These are phyloP conservation scores for Oidiodendron maius DNA, from an alignment of 495 filamentous ascomycete species.

Conservation along the genomic window DNA sequence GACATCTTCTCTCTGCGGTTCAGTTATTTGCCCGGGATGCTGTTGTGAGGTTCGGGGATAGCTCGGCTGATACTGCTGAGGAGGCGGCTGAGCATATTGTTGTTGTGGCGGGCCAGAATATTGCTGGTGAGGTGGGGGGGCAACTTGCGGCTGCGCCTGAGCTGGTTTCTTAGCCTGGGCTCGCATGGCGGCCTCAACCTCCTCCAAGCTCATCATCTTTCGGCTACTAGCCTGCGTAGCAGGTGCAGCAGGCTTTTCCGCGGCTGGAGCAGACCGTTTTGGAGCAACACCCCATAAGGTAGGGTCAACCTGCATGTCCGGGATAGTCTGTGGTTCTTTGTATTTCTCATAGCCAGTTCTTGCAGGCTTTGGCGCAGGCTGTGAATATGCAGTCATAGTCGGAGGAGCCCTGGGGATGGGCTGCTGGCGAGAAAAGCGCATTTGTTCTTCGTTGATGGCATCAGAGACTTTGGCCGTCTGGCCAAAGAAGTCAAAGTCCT, in stretches of 20 bases:
- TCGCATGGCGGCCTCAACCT: slow-evolving; percentile 92
- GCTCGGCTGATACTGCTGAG: slow-evolving; percentile 17
- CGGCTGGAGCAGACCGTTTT: slow-evolving; percentile 41
- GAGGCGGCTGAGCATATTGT: slow-evolving; percentile 19
- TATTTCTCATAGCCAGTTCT: slow-evolving; percentile 88
- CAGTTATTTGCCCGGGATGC: slow-evolving; percentile 25
- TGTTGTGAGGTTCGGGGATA: slow-evolving; percentile 22
- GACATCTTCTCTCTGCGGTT: slow-evolving; percentile 26
- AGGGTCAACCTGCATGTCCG: slow-evolving; percentile 86
- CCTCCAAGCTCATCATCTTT: slow-evolving; percentile 94
- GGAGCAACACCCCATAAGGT: slow-evolving; percentile 79
- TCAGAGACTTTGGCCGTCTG: slow-evolving; percentile 79
- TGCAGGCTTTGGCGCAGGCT: slow-evolving; percentile 48
- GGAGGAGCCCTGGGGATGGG: slow-evolving; percentile 36
- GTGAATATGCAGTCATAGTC: slow-evolving; percentile 33
- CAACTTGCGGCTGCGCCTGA: slow-evolving; percentile 14
- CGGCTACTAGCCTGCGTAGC: slow-evolving; percentile 34
- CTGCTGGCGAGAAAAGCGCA: slow-evolving; percentile 67
- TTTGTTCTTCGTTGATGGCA: slow-evolving; percentile 84
- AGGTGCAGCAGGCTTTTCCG: slow-evolving; percentile 18
- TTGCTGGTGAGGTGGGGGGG: slow-evolving; percentile 13
- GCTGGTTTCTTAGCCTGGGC: slow-evolving; percentile 53
- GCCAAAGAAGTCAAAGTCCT: slow-evolving; percentile 96
- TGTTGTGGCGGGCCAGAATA: slow-evolving; percentile 16
- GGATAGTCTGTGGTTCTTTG: slow-evolving; percentile 64